Conservation (phyloP, 2,329 filamentous ascomycete genomes). For the Colletotrichum tropicale region DNA sequence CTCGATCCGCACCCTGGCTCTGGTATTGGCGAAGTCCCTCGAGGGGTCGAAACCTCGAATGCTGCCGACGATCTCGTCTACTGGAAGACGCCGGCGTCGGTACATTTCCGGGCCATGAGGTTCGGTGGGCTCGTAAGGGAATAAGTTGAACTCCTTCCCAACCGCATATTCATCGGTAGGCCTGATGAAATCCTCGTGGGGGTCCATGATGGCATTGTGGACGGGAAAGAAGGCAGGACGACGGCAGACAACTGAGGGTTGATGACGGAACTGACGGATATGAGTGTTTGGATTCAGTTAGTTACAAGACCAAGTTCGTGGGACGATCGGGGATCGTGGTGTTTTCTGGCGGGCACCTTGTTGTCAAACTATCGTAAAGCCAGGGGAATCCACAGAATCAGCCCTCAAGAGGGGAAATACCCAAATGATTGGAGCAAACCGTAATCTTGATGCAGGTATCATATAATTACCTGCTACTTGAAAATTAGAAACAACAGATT, state of each 20-base stretch:
- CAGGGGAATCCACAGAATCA: not conserved
- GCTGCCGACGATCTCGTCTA: not conserved
- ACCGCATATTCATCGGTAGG: not conserved
- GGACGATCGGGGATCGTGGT: not conserved
- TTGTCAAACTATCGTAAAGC: not conserved
- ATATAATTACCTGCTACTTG: not conserved
- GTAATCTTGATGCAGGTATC: not conserved
- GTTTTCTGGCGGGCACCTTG: not conserved
- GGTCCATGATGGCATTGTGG: not conserved
- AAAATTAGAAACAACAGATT: not conserved
- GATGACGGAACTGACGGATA: too few species aligned
- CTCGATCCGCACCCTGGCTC: not conserved
- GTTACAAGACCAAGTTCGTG: not conserved
- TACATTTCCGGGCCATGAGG: not conserved
- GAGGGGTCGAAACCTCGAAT: not conserved
- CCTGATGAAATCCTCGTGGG: not conserved
- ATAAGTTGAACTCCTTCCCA: not conserved
- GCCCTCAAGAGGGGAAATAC: not conserved
- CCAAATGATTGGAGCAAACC: not conserved
- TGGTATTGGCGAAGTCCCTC: not conserved
- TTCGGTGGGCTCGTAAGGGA: not conserved
- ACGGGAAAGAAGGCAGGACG: not conserved
- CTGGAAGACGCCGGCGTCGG: not conserved
- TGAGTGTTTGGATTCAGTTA: not conserved
- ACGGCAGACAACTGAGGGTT: not conserved